These are phyloP conservation scores for Collybiopsis confluens DNA, from an alignment of 768 basidiomycete species.

Conservation along the genomic window DNA sequence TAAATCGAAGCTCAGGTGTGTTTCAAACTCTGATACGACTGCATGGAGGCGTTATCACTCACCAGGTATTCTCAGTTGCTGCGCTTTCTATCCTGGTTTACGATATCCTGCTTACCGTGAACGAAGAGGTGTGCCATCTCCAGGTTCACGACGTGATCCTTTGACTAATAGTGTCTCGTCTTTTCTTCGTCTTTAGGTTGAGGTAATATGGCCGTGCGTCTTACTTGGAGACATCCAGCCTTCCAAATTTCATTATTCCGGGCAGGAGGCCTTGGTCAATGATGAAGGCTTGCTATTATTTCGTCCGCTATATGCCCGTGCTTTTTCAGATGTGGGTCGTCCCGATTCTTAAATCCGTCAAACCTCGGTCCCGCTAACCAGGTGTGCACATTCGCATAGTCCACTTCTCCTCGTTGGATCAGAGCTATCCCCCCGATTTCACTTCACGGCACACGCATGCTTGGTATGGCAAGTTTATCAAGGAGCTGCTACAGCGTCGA, in stretches of 20 bases:
- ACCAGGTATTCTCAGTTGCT: neutral
- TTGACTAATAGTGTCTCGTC: neutral
- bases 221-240: neutral
- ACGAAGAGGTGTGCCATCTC: neutral
- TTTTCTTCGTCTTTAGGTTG: neutral
- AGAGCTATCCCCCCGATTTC: slow-evolving; percentile 19
- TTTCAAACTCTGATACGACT: neutral
- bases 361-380: neutral
- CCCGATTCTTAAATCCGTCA: neutral
- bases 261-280: neutral
- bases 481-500: neutral
- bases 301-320: neutral
- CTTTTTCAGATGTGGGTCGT: slow-evolving; percentile 6
- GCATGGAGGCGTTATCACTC: no score
- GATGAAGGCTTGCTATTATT: neutral
- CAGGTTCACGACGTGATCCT: neutral
- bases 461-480: slow-evolving; percentile 35
- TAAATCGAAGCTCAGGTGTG: neutral
- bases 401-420: neutral
- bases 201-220: neutral
- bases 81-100: neutral
- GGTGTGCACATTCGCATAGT: neutral
- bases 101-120: neutral
- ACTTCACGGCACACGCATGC: slow-evolving; percentile 35
- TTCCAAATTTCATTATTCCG: neutral